Evolutionary conservation across 257 asterid genomes (phyloP).

Genomic region (Capsicum chinense): DNA sequence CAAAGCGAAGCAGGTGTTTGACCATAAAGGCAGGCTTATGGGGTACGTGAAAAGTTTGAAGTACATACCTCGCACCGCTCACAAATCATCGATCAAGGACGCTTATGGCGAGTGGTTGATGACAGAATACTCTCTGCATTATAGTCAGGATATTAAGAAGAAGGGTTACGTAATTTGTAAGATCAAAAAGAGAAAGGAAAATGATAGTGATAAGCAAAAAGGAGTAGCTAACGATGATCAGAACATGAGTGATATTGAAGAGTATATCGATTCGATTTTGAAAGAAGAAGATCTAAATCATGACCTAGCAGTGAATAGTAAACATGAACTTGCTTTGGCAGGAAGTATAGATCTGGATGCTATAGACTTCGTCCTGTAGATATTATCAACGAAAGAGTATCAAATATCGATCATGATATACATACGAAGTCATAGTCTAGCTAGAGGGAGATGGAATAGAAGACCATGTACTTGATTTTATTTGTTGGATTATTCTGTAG

Average conservation of each 20-base stretch:
- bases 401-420: too few relatives aligned
- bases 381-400: too few relatives aligned
- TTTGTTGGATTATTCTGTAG: too few relatives aligned
- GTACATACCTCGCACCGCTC: not conserved
- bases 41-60: not conserved
- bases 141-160: not conserved
- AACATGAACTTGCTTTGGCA: too few relatives aligned
- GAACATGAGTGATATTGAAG: not conserved
- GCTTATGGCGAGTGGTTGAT: not conserved
- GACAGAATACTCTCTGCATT: not conserved
- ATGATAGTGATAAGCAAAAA: accelerated
- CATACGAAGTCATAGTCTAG: too few relatives aligned
- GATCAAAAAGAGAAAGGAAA: not conserved
- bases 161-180: not conserved
- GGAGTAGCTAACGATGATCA: not conserved
- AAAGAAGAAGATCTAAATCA: not conserved
- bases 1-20: not conserved
- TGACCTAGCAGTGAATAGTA: too few relatives aligned
- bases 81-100: not conserved
- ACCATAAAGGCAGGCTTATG: not conserved
- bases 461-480: too few relatives aligned
- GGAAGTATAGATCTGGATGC: too few relatives aligned
- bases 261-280: not conserved
- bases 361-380: too few relatives aligned
- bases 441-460: too few relatives aligned